Percentiles rank a stretch among this genome's conserved stretches.
These are phyloP conservation scores for Dendrobium catenatum DNA, from an alignment of 106 monocot genomes.

Conservation along the genomic window DNA sequence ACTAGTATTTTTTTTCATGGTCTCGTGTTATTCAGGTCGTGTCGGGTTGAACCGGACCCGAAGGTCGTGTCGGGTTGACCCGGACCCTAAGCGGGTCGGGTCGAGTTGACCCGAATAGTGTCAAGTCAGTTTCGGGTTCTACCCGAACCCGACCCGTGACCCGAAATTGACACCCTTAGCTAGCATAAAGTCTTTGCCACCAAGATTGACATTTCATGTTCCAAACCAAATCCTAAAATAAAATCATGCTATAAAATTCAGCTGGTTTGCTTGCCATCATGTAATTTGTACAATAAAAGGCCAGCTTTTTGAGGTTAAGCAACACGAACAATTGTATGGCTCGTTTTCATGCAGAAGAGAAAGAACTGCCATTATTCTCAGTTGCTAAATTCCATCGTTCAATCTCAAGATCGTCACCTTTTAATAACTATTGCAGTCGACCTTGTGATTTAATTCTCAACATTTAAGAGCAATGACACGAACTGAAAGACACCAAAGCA, in stretches of 20 bases:
- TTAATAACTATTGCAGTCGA: background rate
- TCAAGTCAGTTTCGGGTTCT: too few species aligned
- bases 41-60: too few species aligned
- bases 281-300: background rate
- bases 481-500: background rate
- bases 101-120: too few species aligned
- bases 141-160: too few species aligned
- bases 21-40: too few species aligned
- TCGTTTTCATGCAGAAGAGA: background rate
- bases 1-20: too few species aligned
- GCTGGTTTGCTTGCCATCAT: background rate
- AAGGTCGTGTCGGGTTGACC: too few species aligned
- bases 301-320: background rate
- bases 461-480: background rate
- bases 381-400: background rate
- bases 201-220: background rate
- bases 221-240: background rate
- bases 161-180: background rate
- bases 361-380: background rate
- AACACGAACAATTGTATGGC: background rate
- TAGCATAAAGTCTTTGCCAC: background rate
- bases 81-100: too few species aligned
- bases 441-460: background rate
- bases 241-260: background rate
- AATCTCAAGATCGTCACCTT: slow-evolving; percentile 3